Evolutionary conservation across 2,329 filamentous ascomycete genomes (phyloP).

Genomic region (Fusarium foetens): DNA sequence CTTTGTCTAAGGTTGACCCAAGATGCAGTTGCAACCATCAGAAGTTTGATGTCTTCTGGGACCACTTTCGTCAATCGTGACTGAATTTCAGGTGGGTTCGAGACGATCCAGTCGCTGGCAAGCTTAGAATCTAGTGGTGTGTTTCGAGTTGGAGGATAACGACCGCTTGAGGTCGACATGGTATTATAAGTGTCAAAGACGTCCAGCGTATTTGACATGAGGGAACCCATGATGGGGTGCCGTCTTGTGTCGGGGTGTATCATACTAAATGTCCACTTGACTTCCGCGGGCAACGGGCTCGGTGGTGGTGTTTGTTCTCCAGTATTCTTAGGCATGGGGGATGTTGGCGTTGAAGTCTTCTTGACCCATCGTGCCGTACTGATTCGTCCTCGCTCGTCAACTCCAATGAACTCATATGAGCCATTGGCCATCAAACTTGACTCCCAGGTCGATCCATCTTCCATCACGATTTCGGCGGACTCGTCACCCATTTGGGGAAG

Average conservation of each 20-base stretch:
- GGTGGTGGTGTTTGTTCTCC: slow-evolving; percentile 39
- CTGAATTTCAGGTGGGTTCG: slow-evolving; percentile 38
- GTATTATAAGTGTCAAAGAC: slow-evolving; percentile 75
- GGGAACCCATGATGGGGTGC: slow-evolving; percentile 78
- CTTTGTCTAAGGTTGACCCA: slow-evolving; percentile 52
- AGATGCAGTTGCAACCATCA: slow-evolving; percentile 53
- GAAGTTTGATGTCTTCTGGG: slow-evolving; percentile 47
- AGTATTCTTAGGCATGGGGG: slow-evolving; percentile 28
- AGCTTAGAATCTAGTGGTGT: slow-evolving; percentile 41
- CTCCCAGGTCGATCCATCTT: slow-evolving; percentile 69
- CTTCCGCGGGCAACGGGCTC: slow-evolving; percentile 51
- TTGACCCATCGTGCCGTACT: slow-evolving; percentile 77
- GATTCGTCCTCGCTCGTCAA: slow-evolving; percentile 66
- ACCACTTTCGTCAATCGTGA: slow-evolving; percentile 47
- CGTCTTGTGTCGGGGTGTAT: slow-evolving; percentile 74
- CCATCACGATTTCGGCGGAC: slow-evolving; percentile 72
- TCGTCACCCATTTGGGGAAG: slow-evolving; percentile 60
- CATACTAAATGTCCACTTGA: slow-evolving; percentile 80
- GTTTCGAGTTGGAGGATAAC: slow-evolving; percentile 58
- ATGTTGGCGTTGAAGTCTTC: slow-evolving; percentile 46
- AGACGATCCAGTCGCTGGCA: slow-evolving; percentile 35
- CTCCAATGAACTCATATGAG: slow-evolving; percentile 73
- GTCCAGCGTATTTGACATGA: slow-evolving; percentile 72
- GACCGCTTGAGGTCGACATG: slow-evolving; percentile 61
- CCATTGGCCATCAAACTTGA: slow-evolving; percentile 63